Conservation (phyloP, 441 rosid genomes). For the Pelargonium australe region DNA sequence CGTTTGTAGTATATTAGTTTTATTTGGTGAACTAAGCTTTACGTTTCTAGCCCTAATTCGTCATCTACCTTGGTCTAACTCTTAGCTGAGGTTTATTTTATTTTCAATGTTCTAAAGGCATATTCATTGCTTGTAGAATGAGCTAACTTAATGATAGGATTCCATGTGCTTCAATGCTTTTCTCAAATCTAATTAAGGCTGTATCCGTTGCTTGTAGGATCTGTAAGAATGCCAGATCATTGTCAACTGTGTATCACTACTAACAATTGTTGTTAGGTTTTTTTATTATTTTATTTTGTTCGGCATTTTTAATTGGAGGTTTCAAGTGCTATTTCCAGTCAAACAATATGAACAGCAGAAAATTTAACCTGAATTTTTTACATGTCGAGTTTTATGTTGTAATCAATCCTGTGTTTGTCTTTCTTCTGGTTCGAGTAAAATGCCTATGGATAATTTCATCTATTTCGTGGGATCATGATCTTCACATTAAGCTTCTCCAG, state of each 20-base stretch:
- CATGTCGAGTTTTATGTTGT: not conserved
- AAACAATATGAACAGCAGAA: not conserved
- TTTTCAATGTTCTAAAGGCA: not conserved
- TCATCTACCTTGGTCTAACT: not conserved
- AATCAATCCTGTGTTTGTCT: not conserved
- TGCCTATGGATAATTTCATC: too few species aligned
- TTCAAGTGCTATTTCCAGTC: not conserved
- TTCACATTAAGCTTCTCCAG: too few species aligned
- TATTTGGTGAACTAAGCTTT: not conserved
- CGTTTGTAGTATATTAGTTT: not conserved
- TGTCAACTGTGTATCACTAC: not conserved
- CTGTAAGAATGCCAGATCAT: not conserved
- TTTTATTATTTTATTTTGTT: not conserved
- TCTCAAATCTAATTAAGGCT: not conserved
- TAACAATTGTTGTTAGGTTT: not conserved
- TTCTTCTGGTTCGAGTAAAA: too few species aligned
- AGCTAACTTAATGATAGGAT: not conserved
- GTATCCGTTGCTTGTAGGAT: not conserved
- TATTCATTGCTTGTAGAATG: not conserved
- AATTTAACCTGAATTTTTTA: not conserved
- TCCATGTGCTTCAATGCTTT: constrained; percentile 5
- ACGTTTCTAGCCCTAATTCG: not conserved
- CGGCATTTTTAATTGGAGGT: not conserved
- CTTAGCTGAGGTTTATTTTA: not conserved
- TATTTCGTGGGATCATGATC: too few species aligned